Conservation (phyloP, 495 filamentous ascomycete genomes). For the Neurospora sp. region DNA sequence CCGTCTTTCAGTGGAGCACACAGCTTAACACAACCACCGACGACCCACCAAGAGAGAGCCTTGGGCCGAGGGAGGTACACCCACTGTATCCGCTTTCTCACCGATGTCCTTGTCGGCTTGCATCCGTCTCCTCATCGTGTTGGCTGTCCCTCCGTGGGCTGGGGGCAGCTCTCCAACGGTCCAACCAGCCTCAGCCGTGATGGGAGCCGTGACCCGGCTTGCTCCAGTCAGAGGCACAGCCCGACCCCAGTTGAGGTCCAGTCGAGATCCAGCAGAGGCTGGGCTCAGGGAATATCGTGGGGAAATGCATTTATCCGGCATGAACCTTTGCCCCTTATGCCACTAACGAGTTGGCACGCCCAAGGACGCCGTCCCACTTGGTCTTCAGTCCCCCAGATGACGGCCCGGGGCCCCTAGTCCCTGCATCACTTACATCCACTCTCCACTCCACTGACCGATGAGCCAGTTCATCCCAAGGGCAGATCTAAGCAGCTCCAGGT, state of each 20-base stretch:
- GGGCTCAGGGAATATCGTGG: neutral
- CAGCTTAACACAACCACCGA: neutral
- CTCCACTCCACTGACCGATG: neutral
- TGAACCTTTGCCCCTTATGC: neutral
- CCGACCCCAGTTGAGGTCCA: neutral
- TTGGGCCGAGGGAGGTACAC: neutral
- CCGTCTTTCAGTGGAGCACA: neutral
- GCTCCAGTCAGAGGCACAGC: neutral
- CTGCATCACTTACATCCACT: neutral
- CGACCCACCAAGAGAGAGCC: neutral
- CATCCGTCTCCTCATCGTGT: neutral
- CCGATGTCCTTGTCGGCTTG: neutral
- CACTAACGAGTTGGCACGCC: neutral
- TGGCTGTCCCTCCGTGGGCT: neutral
- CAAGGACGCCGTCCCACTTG: neutral
- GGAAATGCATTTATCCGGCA: neutral
- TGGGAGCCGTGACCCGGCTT: neutral
- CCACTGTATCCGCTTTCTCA: neutral
- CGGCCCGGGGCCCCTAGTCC: neutral
- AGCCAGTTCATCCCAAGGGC: neutral
- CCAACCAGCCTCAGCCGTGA: neutral
- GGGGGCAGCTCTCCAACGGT: neutral
- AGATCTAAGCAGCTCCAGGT: neutral
- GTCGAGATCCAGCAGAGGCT: neutral
- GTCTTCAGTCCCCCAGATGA: neutral